These are phyloP conservation scores for Lachnellula subtilissima DNA, from an alignment of 2,329 filamentous ascomycete species.

Conservation along the genomic window DNA sequence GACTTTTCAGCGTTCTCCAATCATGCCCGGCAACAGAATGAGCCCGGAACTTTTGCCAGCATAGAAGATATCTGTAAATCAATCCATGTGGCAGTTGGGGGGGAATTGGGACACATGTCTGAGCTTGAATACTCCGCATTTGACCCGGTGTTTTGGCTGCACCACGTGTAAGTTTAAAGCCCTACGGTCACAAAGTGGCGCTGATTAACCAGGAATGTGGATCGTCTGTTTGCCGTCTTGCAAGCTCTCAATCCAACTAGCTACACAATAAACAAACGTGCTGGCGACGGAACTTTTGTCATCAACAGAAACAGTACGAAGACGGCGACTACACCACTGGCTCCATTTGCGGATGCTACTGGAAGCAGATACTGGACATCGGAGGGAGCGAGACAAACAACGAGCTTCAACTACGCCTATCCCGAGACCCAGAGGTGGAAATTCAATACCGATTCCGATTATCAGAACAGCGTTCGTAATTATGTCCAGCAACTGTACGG, in stretches of 20 bases:
- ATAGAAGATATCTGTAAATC: slow-evolving; percentile 60
- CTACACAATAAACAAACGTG: slow-evolving; percentile 56
- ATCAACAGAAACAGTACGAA: slow-evolving; percentile 49
- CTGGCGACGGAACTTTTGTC: slow-evolving; percentile 57
- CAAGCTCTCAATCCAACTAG: slow-evolving; percentile 65
- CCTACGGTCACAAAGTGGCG: not conserved
- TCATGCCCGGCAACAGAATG: slow-evolving; percentile 50
- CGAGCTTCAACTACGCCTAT: slow-evolving; percentile 68
- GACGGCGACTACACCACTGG: slow-evolving; percentile 52
- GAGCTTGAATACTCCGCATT: slow-evolving; percentile 70
- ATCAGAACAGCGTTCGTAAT: slow-evolving; percentile 14
- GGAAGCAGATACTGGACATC: slow-evolving; percentile 20
- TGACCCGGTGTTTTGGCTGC: slow-evolving; percentile 55
- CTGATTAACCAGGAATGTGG: slow-evolving; percentile 49
- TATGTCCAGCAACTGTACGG: slow-evolving; percentile 19
- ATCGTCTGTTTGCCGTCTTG: slow-evolving; percentile 73
- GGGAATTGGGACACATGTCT: slow-evolving; percentile 56
- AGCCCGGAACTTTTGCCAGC: slow-evolving; percentile 17
- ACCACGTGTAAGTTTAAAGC: slow-evolving; percentile 19
- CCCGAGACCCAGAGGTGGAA: slow-evolving; percentile 48
- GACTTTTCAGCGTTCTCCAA: slow-evolving; percentile 67
- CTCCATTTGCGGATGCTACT: slow-evolving; percentile 57
- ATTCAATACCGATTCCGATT: slow-evolving; percentile 11
- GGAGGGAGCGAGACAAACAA: slow-evolving; percentile 11
- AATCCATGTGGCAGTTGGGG: slow-evolving; percentile 53